Evolutionary conservation across 345 rosid genomes (phyloP).

Genomic region (Eutrema japonicum): DNA sequence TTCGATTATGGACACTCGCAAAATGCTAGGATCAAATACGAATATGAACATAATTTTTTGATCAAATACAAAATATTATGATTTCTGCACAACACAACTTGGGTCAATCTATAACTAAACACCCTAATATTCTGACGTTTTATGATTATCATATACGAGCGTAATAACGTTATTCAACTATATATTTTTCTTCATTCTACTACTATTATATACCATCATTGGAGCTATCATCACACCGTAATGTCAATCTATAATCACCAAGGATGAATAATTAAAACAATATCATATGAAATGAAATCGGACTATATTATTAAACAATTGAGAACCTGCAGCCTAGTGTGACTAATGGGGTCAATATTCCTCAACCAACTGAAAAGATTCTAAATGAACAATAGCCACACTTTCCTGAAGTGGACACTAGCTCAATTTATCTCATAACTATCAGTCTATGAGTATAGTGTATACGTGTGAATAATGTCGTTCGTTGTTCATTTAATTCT

Average conservation of each 20-base stretch:
- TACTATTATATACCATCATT: constrained; percentile 9
- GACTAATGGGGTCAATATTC: constrained; percentile 39
- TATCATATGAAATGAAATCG: background rate
- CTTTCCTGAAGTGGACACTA: constrained; percentile 39
- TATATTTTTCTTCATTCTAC: constrained; percentile 5
- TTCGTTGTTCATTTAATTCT: constrained; percentile 30
- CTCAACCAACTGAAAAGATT: constrained; percentile 41
- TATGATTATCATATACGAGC: background rate
- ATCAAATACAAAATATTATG: background rate
- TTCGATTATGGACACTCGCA: background rate
- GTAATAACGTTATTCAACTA: constrained; percentile 2
- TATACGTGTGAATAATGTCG: constrained; percentile 30
- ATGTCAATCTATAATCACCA: constrained; percentile 15
- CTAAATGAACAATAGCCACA: constrained; percentile 38
- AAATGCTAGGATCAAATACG: background rate
- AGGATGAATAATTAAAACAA: background rate
- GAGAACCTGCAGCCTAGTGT: constrained; percentile 25
- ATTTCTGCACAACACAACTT: background rate
- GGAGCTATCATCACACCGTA: constrained; percentile 24
- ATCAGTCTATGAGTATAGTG: background rate
- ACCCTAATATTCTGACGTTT: constrained; percentile 4
- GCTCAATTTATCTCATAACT: constrained; percentile 23
- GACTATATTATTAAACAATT: constrained; percentile 14
- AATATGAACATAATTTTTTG: background rate
- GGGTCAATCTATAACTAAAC: constrained; percentile 8